Base-by-base conservation (phyloP, 345 rosid genomes). In the Noccaea caerulescens region DNA sequence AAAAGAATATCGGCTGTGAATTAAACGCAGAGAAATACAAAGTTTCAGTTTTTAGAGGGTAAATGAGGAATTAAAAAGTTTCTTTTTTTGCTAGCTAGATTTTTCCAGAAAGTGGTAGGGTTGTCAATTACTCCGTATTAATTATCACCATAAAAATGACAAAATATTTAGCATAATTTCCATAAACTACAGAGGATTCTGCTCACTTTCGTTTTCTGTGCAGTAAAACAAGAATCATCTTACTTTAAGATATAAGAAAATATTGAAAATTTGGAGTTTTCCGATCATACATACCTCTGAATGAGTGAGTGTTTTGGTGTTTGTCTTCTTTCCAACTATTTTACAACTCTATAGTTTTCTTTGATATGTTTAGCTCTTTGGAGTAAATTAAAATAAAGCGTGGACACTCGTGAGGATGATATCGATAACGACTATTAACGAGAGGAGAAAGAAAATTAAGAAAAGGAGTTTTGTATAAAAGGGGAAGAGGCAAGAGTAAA, bases 211-310 rank as follows among this genome's bases (percentile, higher is more conserved):
- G 12, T 47, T 38, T 51, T 12, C 8, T 38, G 59, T 37, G 25
- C 25, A 23, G 60, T 51, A 46, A 16, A 56, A 32, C 34, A 58
- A 34, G 34, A 43, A 43, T 64, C 42, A 1, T 27, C 25, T 36
- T 4, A 27, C 9, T 6, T 6, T 3, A 0, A 20, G 23, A 20
- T 20, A 41, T 6, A 68, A 9, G 4, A 18, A 7, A 10, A 10
- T 25, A 18, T 49, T 11, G 5, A 61, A 34, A 42, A 8, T 46
- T 51, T 52, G 2, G 16, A 25, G 1, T 10, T 41, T 27, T 34
- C 6, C 1, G 38, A 71, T 14, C 43, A 66, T 58, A 58, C 43
- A 66, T 58, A 58, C 77, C 77, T 73, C 25, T 72, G 46, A 55
- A 41, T 37, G 27, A 63, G 20, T 37, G 27, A 63, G 20, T 58